Evolutionary conservation across 1,284 basidiomycete genomes (phyloP).

Genomic region (Pseudozyma hubeiensis): DNA sequence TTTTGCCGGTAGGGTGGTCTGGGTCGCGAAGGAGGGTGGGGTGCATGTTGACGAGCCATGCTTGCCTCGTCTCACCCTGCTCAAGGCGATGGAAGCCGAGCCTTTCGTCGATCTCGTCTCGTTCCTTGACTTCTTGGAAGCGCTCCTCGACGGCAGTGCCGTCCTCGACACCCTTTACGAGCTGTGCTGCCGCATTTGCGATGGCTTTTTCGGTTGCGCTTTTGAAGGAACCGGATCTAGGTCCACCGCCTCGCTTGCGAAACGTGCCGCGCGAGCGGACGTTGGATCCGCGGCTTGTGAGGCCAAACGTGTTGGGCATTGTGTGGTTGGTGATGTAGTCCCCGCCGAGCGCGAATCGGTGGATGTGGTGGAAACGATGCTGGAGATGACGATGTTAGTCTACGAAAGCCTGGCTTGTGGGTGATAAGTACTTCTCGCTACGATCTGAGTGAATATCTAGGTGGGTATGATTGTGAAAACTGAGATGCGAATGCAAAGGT

Average conservation of each 20-base stretch:
- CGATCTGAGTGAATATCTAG: not conserved
- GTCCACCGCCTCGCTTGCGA: slow-evolving; percentile 45
- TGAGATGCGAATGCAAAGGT: slow-evolving; percentile 10
- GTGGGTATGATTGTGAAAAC: slow-evolving; percentile 3
- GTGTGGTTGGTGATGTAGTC: not conserved
- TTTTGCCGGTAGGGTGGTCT: slow-evolving; percentile 67
- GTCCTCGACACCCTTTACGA: slow-evolving; percentile 59
- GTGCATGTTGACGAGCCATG: slow-evolving; percentile 99
- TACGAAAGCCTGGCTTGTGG: not conserved
- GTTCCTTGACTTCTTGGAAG: slow-evolving; percentile 62
- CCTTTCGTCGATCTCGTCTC: slow-evolving; percentile 91
- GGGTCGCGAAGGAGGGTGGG: slow-evolving; percentile 87
- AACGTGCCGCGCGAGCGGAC: slow-evolving; percentile 42
- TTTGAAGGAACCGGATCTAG: slow-evolving; percentile 43
- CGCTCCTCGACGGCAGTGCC: slow-evolving; percentile 65
- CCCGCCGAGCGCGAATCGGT: no score
- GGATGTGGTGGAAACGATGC: not conserved
- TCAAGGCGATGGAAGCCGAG: slow-evolving; percentile 78
- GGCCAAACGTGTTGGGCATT: slow-evolving; percentile 49
- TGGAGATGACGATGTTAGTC: not conserved
- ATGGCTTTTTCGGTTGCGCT: slow-evolving; percentile 50
- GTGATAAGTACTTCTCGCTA: not conserved
- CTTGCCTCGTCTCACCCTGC: slow-evolving; percentile 64
- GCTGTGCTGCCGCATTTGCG: slow-evolving; percentile 45
- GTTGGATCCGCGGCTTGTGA: slow-evolving; percentile 47